These are phyloP conservation scores for Lachancea thermotolerans DNA, from an alignment of 805 yeast genomes.

Conservation along the genomic window DNA sequence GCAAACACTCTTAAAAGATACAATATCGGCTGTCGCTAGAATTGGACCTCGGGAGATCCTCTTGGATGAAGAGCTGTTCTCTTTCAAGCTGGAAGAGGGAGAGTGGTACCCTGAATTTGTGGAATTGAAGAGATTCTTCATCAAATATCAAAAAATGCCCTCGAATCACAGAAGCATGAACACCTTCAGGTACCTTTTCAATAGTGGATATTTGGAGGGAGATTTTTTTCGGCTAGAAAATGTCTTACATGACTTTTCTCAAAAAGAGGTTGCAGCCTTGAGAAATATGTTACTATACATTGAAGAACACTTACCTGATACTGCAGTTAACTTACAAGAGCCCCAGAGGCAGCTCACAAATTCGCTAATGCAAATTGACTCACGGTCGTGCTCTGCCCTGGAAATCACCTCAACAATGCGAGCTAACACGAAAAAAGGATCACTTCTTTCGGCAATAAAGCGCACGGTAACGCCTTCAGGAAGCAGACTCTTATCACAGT, in stretches of 20 bases:
- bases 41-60: conserved; percentile 78
- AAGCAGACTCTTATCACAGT: conserved; percentile 64
- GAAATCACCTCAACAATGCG: conserved; percentile 60
- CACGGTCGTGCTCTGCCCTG: conserved; percentile 68
- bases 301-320: conserved; percentile 64
- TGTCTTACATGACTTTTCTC: conserved; percentile 28
- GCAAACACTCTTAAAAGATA: conserved; percentile 48
- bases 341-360: conserved; percentile 55
- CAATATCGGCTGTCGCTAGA: conserved; percentile 67
- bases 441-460: conserved; percentile 61
- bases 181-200: conserved; percentile 36
- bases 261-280: conserved; percentile 53
- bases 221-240: conserved; percentile 24
- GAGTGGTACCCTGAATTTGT: conserved; percentile 51
- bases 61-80: conserved; percentile 41
- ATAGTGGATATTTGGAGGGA: conserved; percentile 15
- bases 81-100: conserved; percentile 38
- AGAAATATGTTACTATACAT: conserved; percentile 61
- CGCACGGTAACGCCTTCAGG: conserved; percentile 80
- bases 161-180: conserved; percentile 35
- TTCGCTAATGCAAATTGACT: conserved; percentile 66
- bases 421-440: conserved; percentile 53
- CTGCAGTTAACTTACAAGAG: conserved; percentile 52
- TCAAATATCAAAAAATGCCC: conserved; percentile 45
- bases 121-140: conserved; percentile 52